Percentiles rank a stretch among this genome's conserved stretches.
Evolutionary conservation across 768 basidiomycete genomes (phyloP).

Genomic region (Albatrellus ellisii): DNA sequence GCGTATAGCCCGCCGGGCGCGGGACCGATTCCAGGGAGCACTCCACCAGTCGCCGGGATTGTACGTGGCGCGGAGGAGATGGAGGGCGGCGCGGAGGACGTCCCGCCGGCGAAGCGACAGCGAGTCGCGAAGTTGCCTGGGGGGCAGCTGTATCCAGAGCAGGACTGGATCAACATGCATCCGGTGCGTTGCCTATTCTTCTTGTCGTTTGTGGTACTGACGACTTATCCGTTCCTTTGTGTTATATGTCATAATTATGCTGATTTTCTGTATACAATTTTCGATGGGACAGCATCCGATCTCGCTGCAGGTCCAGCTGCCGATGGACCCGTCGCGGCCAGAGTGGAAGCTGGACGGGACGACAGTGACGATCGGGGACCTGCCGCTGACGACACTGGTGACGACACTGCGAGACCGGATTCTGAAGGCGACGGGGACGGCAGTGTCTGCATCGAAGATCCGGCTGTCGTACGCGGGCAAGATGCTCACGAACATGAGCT

Average conservation of each 20-base stretch:
- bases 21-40: conserved; percentile 24
- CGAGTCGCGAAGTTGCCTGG: conserved; percentile 77
- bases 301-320: conserved; percentile 73
- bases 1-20: conserved; percentile 55
- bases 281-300: conserved; percentile 55
- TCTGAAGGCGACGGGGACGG: conserved; percentile 60
- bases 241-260: background rate
- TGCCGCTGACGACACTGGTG: conserved; percentile 75
- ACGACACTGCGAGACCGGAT: conserved; percentile 88
- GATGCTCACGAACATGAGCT: conserved; percentile 77
- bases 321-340: conserved; percentile 67
- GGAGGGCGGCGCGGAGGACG: conserved; percentile 50
- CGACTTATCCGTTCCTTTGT: background rate
- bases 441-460: conserved; percentile 70
- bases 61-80: conserved; percentile 74
- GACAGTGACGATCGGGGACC: conserved; percentile 62
- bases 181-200: conserved; percentile 35
- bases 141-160: conserved; percentile 73
- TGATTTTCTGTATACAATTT: background rate
- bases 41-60: conserved; percentile 48
- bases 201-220: background rate
- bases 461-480: conserved; percentile 69
- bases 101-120: conserved; percentile 80
- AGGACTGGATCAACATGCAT: conserved; percentile 86
- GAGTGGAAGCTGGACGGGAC: conserved; percentile 90